Conservation (phyloP, 2,329 filamentous ascomycete genomes). For the Colletotrichum godetiae region DNA sequence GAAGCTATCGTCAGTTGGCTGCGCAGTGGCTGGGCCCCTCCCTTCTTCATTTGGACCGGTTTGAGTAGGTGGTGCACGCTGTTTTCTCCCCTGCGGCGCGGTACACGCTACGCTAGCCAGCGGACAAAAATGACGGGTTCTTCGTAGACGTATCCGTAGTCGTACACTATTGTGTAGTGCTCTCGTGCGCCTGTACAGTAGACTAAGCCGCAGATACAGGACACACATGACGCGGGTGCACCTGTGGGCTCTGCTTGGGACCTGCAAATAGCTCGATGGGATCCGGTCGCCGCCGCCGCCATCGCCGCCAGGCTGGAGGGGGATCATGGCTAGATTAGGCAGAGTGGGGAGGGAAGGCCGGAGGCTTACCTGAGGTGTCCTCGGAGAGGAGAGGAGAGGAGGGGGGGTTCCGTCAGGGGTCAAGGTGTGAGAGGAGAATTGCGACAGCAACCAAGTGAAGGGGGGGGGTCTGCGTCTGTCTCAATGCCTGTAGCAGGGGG, state of each 20-base stretch:
- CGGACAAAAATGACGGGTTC: not conserved
- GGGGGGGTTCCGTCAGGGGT: constrained; percentile 21
- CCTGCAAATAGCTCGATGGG: constrained; percentile 8
- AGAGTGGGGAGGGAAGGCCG: constrained; percentile 15
- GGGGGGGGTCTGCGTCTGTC: constrained; percentile 28
- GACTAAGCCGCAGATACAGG: not conserved
- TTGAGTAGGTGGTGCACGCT: constrained; percentile 1
- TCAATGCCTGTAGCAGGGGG: constrained; percentile 23
- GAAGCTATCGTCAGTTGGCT: constrained; percentile 28
- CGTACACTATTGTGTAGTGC: not conserved
- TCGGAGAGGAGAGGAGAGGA: constrained; percentile 9
- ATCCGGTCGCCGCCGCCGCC: constrained; percentile 16
- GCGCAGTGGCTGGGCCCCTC: constrained; percentile 6
- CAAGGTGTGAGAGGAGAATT: constrained; percentile 15
- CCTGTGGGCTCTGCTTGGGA: constrained; percentile 19
- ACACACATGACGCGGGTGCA: constrained; percentile 21
- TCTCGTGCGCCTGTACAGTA: constrained; percentile 3
- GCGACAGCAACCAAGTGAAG: constrained; percentile 17
- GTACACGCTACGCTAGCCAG: not conserved
- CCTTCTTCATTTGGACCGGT: not conserved
- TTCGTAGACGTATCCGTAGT: not conserved
- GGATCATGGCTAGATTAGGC: constrained; percentile 7
- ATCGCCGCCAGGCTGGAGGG: constrained; percentile 19
- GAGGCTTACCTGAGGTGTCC: constrained; percentile 25
- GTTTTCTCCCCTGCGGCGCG: not conserved